These are phyloP conservation scores for Corinectria fuckeliana DNA, from an alignment of 2,329 filamentous ascomycete species.

Conservation along the genomic window DNA sequence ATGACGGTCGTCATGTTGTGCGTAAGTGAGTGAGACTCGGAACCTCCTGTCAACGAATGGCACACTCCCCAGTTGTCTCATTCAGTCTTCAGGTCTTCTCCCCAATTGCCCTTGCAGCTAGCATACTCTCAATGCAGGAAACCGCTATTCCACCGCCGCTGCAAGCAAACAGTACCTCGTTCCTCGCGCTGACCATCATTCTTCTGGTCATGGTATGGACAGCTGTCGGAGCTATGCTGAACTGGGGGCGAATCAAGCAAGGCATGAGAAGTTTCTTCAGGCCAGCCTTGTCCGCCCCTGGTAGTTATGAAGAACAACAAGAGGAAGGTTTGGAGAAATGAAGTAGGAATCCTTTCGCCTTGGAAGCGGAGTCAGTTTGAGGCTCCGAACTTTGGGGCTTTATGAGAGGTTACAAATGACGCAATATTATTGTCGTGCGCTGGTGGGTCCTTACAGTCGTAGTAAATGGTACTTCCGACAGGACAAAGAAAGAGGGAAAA, in stretches of 20 bases:
- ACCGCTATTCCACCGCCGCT: conserved; percentile 10
- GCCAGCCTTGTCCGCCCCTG: neutral
- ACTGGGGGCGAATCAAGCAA: neutral
- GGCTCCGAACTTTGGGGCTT: no score
- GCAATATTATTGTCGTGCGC: no score
- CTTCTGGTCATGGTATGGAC: neutral
- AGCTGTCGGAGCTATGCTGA: neutral
- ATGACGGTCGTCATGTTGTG: neutral
- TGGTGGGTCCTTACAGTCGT: no score
- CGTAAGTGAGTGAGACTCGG: neutral
- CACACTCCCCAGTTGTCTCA: no score
- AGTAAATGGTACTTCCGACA: no score
- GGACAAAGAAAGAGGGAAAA: no score
- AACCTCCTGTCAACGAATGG: neutral
- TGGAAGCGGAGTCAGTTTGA: no score
- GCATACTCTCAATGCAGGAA: conserved; percentile 23
- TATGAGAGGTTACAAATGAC: no score
- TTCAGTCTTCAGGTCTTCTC: neutral
- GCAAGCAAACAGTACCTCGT: neutral
- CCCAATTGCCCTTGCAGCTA: neutral
- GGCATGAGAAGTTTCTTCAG: neutral
- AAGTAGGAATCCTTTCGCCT: neutral
- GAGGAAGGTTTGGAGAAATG: neutral
- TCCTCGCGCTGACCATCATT: neutral
- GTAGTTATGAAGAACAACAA: neutral